These are phyloP conservation scores for Pseudogymnoascus sp. DNA, from an alignment of 2,329 filamentous ascomycete genomes.

Conservation along the genomic window DNA sequence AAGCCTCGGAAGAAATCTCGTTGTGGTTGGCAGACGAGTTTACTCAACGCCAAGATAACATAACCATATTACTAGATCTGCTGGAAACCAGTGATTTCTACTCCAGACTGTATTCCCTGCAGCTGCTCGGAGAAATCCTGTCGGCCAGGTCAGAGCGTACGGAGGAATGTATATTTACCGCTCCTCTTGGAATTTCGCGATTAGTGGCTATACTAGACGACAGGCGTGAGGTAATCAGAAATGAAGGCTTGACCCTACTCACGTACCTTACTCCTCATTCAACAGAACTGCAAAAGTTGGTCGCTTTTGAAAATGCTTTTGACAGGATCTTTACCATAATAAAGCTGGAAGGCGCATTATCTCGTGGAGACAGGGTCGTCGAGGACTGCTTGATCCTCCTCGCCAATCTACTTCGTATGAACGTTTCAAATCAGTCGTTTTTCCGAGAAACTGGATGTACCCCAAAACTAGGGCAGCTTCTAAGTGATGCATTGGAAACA, in stretches of 20 bases:
- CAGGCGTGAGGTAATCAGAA: slow-evolving; percentile 73
- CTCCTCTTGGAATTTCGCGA: slow-evolving; percentile 78
- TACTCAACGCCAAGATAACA: slow-evolving; percentile 94
- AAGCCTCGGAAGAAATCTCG: slow-evolving; percentile 92
- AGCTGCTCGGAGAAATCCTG: slow-evolving; percentile 79
- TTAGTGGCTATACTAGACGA: slow-evolving; percentile 81
- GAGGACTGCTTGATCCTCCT: slow-evolving; percentile 90
- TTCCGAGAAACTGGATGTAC: slow-evolving; percentile 88
- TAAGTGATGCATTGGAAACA: slow-evolving; percentile 51
- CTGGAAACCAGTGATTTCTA: slow-evolving; percentile 84
- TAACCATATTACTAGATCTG: slow-evolving; percentile 80
- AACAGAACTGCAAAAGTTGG: slow-evolving; percentile 83
- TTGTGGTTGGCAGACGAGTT: slow-evolving; percentile 97
- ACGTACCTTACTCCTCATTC: slow-evolving; percentile 83
- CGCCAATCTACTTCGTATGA: slow-evolving; percentile 79
- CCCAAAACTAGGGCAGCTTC: slow-evolving; percentile 58
- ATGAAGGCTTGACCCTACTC: slow-evolving; percentile 78
- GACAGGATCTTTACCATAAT: slow-evolving; percentile 79
- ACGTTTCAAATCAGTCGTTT: slow-evolving; percentile 84
- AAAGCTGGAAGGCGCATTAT: slow-evolving; percentile 68
- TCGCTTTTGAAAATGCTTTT: slow-evolving; percentile 92
- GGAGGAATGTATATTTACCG: slow-evolving; percentile 87
- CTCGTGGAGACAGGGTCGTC: slow-evolving; percentile 74
- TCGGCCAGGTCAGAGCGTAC: slow-evolving; percentile 81
- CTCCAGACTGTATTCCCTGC: slow-evolving; percentile 80